Percentiles rank a stretch among this genome's conserved stretches.
Evolutionary conservation across 371 early-diverging fungal genomes (phyloP).

Genomic region (Coemansia sp.): DNA sequence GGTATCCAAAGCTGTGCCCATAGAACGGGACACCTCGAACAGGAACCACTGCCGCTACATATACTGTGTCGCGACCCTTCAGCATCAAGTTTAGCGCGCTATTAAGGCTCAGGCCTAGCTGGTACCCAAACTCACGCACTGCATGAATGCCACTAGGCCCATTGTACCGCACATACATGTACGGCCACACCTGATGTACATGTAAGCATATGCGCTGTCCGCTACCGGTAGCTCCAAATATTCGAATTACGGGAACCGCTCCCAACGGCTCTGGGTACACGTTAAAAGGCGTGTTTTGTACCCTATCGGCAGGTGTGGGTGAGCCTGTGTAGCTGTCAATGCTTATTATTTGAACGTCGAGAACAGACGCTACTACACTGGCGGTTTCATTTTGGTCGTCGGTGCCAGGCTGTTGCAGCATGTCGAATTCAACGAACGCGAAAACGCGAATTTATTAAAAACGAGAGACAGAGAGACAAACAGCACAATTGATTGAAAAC

Average conservation of each 20-base stretch:
- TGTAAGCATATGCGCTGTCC: slow-evolving; percentile 80
- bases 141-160: slow-evolving; percentile 41
- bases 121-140: slow-evolving; percentile 49
- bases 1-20: slow-evolving; percentile 71
- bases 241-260: slow-evolving; percentile 73
- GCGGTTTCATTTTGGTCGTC: neutral
- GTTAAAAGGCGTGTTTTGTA: slow-evolving; percentile 51
- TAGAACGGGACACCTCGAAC: slow-evolving; percentile 84
- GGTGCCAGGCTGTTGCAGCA: neutral
- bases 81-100: slow-evolving; percentile 63
- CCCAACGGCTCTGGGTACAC: slow-evolving; percentile 23
- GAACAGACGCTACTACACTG: neutral
- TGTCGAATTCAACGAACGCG: neutral
- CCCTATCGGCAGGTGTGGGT: slow-evolving; percentile 60
- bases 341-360: slow-evolving; percentile 59
- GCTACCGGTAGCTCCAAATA: slow-evolving; percentile 73
- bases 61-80: slow-evolving; percentile 47
- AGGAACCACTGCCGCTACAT: slow-evolving; percentile 65
- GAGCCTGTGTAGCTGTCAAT: slow-evolving; percentile 63
- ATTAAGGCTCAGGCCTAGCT: slow-evolving; percentile 71
- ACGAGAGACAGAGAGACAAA: neutral
- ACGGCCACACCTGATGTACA: slow-evolving; percentile 75
- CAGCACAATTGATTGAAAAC: neutral
- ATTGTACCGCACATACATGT: slow-evolving; percentile 68
- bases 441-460: neutral